Evolutionary conservation across 2,329 filamentous ascomycete species (phyloP).

Genomic region (Trichoderma cornu-damae): DNA sequence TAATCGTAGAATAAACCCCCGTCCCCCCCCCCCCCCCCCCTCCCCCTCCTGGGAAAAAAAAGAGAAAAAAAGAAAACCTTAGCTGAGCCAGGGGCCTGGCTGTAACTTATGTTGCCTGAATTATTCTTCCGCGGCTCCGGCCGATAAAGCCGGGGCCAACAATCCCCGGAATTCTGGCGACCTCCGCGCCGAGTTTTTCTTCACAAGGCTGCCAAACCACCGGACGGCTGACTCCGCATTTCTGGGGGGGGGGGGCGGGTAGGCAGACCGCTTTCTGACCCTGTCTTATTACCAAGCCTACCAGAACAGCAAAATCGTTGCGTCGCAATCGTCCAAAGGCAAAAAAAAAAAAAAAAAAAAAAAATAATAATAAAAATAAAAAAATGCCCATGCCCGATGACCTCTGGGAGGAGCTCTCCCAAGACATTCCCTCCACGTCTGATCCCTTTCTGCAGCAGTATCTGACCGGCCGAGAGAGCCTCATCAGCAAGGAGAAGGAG

Average conservation of each 20-base stretch:
- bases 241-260: no score
- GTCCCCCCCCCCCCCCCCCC: no score
- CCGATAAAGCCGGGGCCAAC: constrained; percentile 1
- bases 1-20: no score
- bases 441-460: constrained; percentile 83
- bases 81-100: no score
- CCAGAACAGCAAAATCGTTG: not conserved
- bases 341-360: no score
- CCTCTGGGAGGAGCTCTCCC: constrained; percentile 54
- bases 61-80: no score
- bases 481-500: constrained; percentile 77
- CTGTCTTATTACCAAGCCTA: not conserved
- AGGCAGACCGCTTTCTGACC: constrained; percentile 1
- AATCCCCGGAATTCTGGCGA: not conserved
- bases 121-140: constrained; percentile 13
- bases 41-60: no score
- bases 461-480: constrained; percentile 64
- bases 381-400: constrained; percentile 45
- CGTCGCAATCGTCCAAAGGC: no score
- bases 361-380: no score
- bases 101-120: not conserved
- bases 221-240: constrained; percentile 2
- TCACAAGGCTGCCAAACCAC: constrained; percentile 6
- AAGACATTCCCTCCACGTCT: constrained; percentile 51
- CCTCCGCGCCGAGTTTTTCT: constrained; percentile 9